These are phyloP conservation scores for Picea mariana DNA, from an alignment of 83 land plant genomes.

Conservation along the genomic window DNA sequence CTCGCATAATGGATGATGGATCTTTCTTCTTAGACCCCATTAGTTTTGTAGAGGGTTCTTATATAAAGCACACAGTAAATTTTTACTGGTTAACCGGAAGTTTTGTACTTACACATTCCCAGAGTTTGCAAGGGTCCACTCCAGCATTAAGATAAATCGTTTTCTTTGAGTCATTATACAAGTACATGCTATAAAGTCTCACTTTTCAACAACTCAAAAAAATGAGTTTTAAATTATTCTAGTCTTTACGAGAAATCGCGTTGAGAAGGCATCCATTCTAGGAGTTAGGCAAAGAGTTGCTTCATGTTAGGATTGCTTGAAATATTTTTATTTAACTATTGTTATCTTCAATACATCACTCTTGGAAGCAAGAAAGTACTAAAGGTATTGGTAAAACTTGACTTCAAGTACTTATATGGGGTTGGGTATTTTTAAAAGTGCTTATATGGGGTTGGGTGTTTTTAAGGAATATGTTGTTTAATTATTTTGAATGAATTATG, in stretches of 20 bases:
- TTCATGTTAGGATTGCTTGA: not conserved
- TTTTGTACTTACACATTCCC: too few species aligned
- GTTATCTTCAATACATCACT: not conserved
- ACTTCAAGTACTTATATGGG: not conserved
- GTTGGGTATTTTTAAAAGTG: too few species aligned
- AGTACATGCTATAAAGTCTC: not conserved
- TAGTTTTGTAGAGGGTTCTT: too few species aligned
- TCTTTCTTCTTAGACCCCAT: too few species aligned
- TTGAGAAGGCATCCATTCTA: not conserved
- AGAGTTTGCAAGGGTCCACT: too few species aligned
- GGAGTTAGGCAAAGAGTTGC: not conserved
- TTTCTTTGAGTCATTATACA: not conserved
- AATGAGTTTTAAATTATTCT: not conserved
- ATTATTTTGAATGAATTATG: not conserved
- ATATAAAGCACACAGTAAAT: too few species aligned
- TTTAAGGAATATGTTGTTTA: not conserved
- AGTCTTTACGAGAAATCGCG: not conserved
- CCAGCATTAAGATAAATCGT: conserved; percentile 50
- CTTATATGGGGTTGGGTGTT: not conserved
- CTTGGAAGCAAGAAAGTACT: not conserved
- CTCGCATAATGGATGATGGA: too few species aligned
- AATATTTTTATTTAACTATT: not conserved
- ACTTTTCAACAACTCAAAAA: not conserved
- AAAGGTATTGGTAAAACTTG: not conserved
- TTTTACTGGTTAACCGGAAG: too few species aligned